Evolutionary conservation across 2,329 filamentous ascomycete genomes (phyloP).

Genomic region (Chalaropsis thielavioides): DNA sequence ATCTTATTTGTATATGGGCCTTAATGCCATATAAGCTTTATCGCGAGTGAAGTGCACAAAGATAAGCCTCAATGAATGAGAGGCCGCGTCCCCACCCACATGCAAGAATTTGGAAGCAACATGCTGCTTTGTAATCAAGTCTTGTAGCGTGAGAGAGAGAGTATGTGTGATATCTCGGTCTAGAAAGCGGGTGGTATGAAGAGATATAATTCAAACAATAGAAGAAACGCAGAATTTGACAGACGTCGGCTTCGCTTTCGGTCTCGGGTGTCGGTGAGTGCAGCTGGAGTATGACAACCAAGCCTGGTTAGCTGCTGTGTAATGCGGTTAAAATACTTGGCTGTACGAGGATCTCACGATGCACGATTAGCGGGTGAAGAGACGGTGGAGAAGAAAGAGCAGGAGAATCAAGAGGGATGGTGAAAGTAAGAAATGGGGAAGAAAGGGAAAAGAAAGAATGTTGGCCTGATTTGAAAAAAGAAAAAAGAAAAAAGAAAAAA

Average conservation of each 20-base stretch:
- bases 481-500: background rate
- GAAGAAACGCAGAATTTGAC: background rate
- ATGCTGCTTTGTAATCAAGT: too few relatives aligned
- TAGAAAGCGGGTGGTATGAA: background rate
- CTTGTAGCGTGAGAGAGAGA: too few relatives aligned
- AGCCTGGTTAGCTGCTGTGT: background rate
- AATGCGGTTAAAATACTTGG: background rate
- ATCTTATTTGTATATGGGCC: background rate
- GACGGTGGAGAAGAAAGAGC: too few relatives aligned
- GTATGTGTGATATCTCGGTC: too few relatives aligned
- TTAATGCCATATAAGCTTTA: background rate
- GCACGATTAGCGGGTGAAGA: background rate
- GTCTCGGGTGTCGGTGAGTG: background rate
- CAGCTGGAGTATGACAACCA: background rate
- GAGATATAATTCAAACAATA: background rate
- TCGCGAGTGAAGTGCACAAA: background rate
- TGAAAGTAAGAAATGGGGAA: too few relatives aligned
- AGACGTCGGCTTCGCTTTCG: background rate
- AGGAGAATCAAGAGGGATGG: background rate
- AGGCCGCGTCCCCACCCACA: background rate
- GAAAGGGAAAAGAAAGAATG: too few relatives aligned
- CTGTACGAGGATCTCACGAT: background rate
- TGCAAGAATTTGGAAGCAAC: too few relatives aligned
- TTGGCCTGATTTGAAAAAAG: too few relatives aligned
- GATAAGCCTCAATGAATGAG: background rate